Base-by-base conservation (phyloP, 495 filamentous ascomycete species). In the Friedmanniomyces simplex region DNA sequence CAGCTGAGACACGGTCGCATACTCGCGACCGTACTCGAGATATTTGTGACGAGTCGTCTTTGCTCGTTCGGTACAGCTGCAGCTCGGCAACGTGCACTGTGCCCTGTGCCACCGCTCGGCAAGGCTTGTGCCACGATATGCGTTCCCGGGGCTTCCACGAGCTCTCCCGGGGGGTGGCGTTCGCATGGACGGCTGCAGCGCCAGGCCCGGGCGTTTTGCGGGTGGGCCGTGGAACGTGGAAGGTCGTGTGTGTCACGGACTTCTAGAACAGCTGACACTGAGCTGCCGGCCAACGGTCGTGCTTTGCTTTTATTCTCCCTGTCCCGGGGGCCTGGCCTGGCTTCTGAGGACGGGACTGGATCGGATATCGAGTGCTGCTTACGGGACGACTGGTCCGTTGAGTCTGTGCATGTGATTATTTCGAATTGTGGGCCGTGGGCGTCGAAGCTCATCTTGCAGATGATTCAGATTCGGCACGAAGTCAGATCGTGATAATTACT, bases 111-210 rank as follows among this genome's bases (percentile, higher is more conserved):
- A 41, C 14, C 26, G 12, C 30, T 36, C 49, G 49, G n/a, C 30
- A 20, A 52, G 51, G 34, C 51, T 54, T 24, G 51, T 54, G 51
- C 16, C 20, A 54, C 51, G n/a, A 43, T 43, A n/a, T 18, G 24
- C n/a, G 13, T 22, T 14, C 24, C 46, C 25, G 13, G n/a, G 24
- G 25, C 30, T 52, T 30, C 51, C 51, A 54, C 51, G 51, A 41
- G 51, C 49, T 5, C 28, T 32, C 28, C 18, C 39, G 39, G 39
- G 48, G 7, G 25, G 26, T 32, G n/a, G 49, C 49, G 49, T 52
- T 52, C 49, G 49, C 49, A 52, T 52, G 49, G 49, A 2, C n/a
- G 6, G 21, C 8, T n/a, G 34, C 34, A 37, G n/a, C n/a, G n/a
- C n/a, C n/a, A n/a, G n/a, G n/a, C n/a, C n/a, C n/a, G n/a, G n/a